Percentiles rank a stretch among this genome's conserved stretches.
These are phyloP conservation scores for Capsella rubella DNA, from an alignment of 441 rosid genomes.

Conservation along the genomic window DNA sequence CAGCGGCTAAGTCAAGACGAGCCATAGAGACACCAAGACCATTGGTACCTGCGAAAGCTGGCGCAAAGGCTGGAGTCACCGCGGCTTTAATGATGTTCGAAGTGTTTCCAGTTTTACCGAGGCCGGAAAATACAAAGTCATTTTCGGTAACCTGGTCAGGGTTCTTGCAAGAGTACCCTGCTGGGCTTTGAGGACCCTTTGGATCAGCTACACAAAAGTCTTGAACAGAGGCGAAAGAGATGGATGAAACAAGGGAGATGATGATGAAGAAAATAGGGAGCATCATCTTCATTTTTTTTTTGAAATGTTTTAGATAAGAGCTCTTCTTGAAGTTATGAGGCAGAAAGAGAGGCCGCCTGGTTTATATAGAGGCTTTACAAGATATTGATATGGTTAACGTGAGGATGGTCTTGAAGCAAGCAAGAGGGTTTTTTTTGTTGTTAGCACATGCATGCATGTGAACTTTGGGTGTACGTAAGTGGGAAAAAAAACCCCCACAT, in stretches of 20 bases:
- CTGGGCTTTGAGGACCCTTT: conserved; percentile 56
- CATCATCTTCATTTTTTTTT: conserved; percentile 49
- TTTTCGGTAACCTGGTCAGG: conserved; percentile 51
- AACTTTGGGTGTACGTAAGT: conserved; percentile 45
- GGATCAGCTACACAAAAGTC: conserved; percentile 83
- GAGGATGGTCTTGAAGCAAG: conserved; percentile 44
- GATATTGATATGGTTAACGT: conserved; percentile 42
- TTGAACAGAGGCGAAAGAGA: conserved; percentile 60
- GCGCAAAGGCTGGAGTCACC: conserved; percentile 66
- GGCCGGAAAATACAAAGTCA: conserved; percentile 71
- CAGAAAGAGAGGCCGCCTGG: background rate
- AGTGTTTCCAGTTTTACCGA: conserved; percentile 66
- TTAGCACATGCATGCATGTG: conserved; percentile 46
- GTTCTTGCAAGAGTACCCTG: conserved; percentile 78
- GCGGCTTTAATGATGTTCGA: conserved; percentile 75
- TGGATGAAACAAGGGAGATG: conserved; percentile 53
- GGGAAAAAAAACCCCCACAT: conserved; percentile 37
- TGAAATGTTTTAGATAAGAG: background rate
- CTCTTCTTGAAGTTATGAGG: conserved; percentile 26
- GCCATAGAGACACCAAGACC: conserved; percentile 83
- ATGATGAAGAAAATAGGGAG: conserved; percentile 48
- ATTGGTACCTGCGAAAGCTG: conserved; percentile 65
- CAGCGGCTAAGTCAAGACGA: conserved; percentile 70
- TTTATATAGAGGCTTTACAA: conserved; percentile 36
- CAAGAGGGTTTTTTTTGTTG: background rate